Evolutionary conservation across 1,284 basidiomycete genomes (phyloP).

Genomic region (Pseudozyma tsukubaensis): DNA sequence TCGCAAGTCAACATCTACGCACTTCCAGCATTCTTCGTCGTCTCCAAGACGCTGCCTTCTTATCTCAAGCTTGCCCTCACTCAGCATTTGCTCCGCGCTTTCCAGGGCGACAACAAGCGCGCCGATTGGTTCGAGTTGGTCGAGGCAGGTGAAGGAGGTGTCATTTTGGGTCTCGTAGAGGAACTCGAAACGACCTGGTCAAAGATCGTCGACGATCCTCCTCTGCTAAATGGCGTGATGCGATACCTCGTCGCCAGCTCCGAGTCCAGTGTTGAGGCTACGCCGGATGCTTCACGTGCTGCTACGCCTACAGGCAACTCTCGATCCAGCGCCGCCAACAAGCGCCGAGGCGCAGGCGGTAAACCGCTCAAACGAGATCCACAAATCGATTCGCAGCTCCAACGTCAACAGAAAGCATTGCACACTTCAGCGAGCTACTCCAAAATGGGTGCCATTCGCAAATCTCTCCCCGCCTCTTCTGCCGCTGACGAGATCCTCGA

Average conservation of each 20-base stretch:
- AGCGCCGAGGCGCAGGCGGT: slow-evolving; percentile 10
- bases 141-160: slow-evolving; percentile 77
- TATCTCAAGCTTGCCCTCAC: slow-evolving; percentile 88
- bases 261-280: slow-evolving; percentile 27
- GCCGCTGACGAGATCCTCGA: slow-evolving; percentile 78
- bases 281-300: slow-evolving; percentile 11
- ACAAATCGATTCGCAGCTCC: slow-evolving; percentile 75
- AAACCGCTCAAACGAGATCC: slow-evolving; percentile 68
- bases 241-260: slow-evolving; percentile 42
- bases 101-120: slow-evolving; percentile 57
- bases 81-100: slow-evolving; percentile 70
- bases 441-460: slow-evolving; percentile 76
- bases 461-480: slow-evolving; percentile 78
- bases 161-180: slow-evolving; percentile 81
- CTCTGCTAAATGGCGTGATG: slow-evolving; percentile 65
- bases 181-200: slow-evolving; percentile 73
- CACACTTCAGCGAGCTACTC: slow-evolving; percentile 80
- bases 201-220: slow-evolving; percentile 63
- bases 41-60: slow-evolving; percentile 78
- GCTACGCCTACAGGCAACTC: slow-evolving; percentile 14
- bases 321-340: slow-evolving; percentile 4
- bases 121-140: slow-evolving; percentile 74
- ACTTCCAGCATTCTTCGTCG: slow-evolving; percentile 80
- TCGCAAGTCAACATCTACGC: slow-evolving; percentile 53
- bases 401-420: slow-evolving; percentile 75